Conservation (phyloP, 306 rosid genomes). For the Rosa rugosa region DNA sequence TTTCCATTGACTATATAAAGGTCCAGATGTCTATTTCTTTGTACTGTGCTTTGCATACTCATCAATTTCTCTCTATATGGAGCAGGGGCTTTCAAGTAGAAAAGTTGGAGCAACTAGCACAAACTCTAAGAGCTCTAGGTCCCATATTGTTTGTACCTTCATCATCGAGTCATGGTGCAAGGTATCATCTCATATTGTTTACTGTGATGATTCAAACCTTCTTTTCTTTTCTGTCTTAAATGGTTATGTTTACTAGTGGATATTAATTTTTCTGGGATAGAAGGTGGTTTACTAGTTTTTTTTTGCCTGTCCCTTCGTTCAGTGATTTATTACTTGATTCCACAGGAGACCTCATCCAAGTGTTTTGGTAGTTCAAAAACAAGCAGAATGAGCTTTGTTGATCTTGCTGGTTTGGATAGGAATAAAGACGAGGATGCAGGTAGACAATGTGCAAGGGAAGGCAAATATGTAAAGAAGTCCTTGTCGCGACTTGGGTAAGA, state of each 20-base stretch:
- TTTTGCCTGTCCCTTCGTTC: background rate
- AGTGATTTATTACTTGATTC: slow-evolving; percentile 4
- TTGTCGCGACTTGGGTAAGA: slow-evolving; percentile 88
- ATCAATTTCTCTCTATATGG: slow-evolving; percentile 18
- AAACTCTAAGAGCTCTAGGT: slow-evolving; percentile 90
- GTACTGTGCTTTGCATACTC: background rate
- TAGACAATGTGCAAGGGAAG: slow-evolving; percentile 61
- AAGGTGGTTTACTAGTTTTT: background rate
- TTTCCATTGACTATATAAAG: background rate
- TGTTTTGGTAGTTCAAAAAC: slow-evolving; percentile 90
- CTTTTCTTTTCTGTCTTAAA: background rate
- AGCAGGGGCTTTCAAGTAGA: slow-evolving; percentile 96
- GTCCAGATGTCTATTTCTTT: background rate
- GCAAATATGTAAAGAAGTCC: slow-evolving; percentile 73
- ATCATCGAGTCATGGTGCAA: slow-evolving; percentile 90
- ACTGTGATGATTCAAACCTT: background rate
- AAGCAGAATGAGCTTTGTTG: slow-evolving; percentile 87
- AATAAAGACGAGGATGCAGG: slow-evolving; percentile 60
- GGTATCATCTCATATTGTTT: slow-evolving; percentile 47
- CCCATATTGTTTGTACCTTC: slow-evolving; percentile 84
- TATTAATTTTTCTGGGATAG: background rate
- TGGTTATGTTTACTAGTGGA: background rate
- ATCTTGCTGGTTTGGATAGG: slow-evolving; percentile 87
- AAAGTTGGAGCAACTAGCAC: slow-evolving; percentile 87
- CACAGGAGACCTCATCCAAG: slow-evolving; percentile 70